Conservation (phyloP, 139 green algal species). For the Parachlorella kessleri region DNA sequence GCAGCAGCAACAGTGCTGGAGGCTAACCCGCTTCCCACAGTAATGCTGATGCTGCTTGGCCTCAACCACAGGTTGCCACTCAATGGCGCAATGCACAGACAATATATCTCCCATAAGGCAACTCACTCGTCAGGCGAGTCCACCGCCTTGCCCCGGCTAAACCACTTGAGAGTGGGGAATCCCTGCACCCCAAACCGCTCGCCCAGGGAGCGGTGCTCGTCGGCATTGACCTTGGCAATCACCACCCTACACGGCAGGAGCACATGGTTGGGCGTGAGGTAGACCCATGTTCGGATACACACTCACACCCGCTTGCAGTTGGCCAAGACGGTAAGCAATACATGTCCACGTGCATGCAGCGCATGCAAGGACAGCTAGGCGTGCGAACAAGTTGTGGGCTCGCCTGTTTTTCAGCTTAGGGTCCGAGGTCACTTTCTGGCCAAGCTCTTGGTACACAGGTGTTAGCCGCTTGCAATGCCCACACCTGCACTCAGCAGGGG, state of each 20-base stretch:
- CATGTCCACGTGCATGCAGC: too few relatives aligned
- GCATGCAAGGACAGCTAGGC: too few relatives aligned
- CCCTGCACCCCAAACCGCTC: constrained; percentile 75
- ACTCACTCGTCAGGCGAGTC: constrained; percentile 57
- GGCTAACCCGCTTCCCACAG: too few relatives aligned
- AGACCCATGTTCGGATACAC: too few relatives aligned
- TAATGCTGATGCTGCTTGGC: not conserved
- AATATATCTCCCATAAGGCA: not conserved
- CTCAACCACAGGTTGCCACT: not conserved
- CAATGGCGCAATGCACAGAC: not conserved
- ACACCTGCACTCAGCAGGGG: too few relatives aligned
- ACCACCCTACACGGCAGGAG: too few relatives aligned
- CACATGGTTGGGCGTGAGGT: too few relatives aligned
- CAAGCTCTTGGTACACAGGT: constrained; percentile 71
- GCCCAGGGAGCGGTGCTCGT: constrained; percentile 72
- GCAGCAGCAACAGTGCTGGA: not conserved
- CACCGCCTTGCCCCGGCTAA: constrained; percentile 63
- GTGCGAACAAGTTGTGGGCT: too few relatives aligned
- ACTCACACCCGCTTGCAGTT: too few relatives aligned
- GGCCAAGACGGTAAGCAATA: too few relatives aligned
- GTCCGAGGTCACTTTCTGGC: constrained; percentile 53
- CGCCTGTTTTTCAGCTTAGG: constrained; percentile 12
- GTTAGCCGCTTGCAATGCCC: constrained; percentile 73
- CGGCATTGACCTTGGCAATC: constrained; percentile 84
- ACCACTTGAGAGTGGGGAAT: constrained; percentile 89